phyloP scores from a whole-genome alignment of 345 rosid species.

The Citrus unshiu region DNA sequence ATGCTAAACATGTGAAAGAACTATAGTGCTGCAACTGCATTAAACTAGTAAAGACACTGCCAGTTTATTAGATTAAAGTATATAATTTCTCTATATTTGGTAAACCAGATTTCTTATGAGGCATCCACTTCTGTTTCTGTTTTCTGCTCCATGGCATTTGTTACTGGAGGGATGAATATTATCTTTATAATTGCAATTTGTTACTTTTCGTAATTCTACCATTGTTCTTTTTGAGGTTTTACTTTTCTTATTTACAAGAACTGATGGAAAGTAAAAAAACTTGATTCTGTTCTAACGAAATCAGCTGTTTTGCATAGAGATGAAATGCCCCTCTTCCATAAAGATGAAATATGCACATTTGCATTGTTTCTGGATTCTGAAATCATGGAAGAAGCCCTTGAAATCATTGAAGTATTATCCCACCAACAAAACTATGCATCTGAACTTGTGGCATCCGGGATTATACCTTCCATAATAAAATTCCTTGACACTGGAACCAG shows the following conservation, averaged over 20 bases:
- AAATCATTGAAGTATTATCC: conserved; percentile 29
- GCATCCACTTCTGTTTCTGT: background rate
- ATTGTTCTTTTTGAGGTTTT: background rate
- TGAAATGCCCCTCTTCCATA: conserved; percentile 18
- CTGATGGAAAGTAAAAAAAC: background rate
- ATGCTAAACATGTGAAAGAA: background rate
- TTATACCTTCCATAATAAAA: conserved; percentile 28
- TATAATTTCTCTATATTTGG: background rate
- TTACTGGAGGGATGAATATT: background rate
- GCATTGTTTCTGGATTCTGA: conserved; percentile 29
- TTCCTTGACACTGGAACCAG: conserved; percentile 21
- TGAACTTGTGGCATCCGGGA: conserved; percentile 20
- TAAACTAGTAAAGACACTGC: background rate
- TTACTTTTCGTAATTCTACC: background rate
- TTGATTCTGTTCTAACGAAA: background rate
- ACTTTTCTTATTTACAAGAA: background rate
- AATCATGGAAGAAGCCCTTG: conserved; percentile 20
- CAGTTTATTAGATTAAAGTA: background rate
- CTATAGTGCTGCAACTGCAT: background rate
- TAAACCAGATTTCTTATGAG: background rate
- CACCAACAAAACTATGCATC: conserved; percentile 16
- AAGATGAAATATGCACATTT: conserved; percentile 25
- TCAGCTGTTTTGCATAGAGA: conserved; percentile 19
- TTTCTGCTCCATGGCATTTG: background rate
- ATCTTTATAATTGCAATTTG: background rate